Evolutionary conservation across 108 stramenopile genomes (phyloP), one percentile per base, ranked within the genome.

Genomic region (Skeletonema tropicum): DNA sequence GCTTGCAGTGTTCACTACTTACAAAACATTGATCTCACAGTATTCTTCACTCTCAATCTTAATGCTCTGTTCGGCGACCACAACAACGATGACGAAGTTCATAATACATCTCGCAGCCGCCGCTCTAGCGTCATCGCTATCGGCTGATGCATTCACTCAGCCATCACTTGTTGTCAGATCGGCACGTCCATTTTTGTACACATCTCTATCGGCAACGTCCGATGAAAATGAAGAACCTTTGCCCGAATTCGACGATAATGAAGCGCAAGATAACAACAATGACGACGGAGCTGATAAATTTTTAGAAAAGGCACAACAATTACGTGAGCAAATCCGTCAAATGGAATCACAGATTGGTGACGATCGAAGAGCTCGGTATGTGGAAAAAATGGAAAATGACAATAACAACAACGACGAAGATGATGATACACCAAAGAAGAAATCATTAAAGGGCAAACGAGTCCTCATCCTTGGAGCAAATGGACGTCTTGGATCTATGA

Each of bases 401-500:
- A 25, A n/a, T 19, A 45, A 35, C 32, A 55, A 70, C 59, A 46
- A 55, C 58, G 55, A 49, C 33, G 79, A 52, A 9, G 62, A 42
- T 33, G 61, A 65, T 67, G 64, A 49, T 36, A 64, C 68, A 21
- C 25, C 41, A 6, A 57, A 60, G 14, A 41, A 39, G 11, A 84
- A 73, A 64, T 76, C 88, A 0, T 79, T 94, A 42, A 67, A 69
- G 21, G 79, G 85, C 33, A 91, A 89, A 70, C 72, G 89, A 58
- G 66, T 94, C 15, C 70, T 94, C 15, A 82, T 94, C 59, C 75
- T 86, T 8, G 93, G 93, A 17, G 93, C 93, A 67, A 94, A 94
- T 67, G 93, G 93, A 17, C 84, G 91, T 10, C 63, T 94, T 17
- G 93, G 93, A 23, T 83, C 80, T 68, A 92, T 92, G 91, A 84